These are phyloP conservation scores for Pythium aphanidermatum DNA, from an alignment of 352 stramenopile species.

Conservation along the genomic window DNA sequence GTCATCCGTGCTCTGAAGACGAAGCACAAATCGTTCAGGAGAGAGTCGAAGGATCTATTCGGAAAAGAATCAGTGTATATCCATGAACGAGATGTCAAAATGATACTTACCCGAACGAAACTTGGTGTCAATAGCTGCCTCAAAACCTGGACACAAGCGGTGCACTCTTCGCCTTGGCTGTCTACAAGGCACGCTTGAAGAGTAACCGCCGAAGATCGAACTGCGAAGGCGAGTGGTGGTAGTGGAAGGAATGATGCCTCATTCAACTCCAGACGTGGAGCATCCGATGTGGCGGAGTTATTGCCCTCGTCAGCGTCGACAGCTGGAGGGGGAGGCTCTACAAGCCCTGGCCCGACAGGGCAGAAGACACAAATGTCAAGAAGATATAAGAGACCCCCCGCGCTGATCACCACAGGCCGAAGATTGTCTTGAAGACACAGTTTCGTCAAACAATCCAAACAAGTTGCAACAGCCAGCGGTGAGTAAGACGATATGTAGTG, in stretches of 20 bases:
- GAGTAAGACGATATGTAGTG: constrained; percentile 56
- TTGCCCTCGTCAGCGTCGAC: constrained; percentile 22
- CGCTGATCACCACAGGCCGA: constrained; percentile 44
- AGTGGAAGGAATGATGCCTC: constrained; percentile 26
- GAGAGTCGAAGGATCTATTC: constrained; percentile 52
- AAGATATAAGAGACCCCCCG: constrained; percentile 58
- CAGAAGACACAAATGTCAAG: constrained; percentile 65
- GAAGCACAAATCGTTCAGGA: constrained; percentile 51
- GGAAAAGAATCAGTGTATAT: background rate
- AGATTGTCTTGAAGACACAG: constrained; percentile 61
- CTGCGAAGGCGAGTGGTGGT: constrained; percentile 31
- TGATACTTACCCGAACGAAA: constrained; percentile 49
- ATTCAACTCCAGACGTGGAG: constrained; percentile 10
- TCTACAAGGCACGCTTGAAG: constrained; percentile 51
- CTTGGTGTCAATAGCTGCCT: constrained; percentile 76
- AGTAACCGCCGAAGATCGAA: constrained; percentile 50
- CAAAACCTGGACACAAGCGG: constrained; percentile 40
- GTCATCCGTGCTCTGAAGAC: constrained; percentile 55
- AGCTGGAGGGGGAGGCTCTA: constrained; percentile 4
- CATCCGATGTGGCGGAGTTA: constrained; percentile 10
- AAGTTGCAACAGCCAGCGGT: constrained; percentile 48
- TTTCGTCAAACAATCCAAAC: constrained; percentile 48
- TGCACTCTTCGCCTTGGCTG: constrained; percentile 27
- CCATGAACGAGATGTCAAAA: background rate
- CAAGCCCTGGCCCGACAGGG: constrained; percentile 35